Base-by-base conservation (phyloP, 495 filamentous ascomycete species). In the Penicillium desertorum region DNA sequence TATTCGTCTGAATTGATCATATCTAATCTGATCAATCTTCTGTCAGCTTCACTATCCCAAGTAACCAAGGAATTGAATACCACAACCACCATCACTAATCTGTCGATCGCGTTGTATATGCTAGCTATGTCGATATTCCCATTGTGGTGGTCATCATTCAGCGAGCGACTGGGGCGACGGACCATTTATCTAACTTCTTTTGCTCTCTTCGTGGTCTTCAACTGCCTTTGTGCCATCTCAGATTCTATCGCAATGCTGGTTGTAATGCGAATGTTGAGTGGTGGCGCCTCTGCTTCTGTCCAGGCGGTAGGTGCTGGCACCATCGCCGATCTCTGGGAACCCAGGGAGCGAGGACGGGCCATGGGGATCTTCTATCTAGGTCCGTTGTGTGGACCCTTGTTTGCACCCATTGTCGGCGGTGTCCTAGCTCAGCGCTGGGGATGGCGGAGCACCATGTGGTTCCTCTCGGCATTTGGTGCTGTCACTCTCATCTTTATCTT, bases 361-460 rank as follows among this genome's bases (percentile, higher is more conserved):
- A 96, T 98, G 91, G 87, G 91, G 2, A 83, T 90, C 22, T 98
- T 96, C 71, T 98, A 96, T 58, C 79, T 96, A 0, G 93, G 93
- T 0, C 93, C 93, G 2, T 74, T 97, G n/a, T 83, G 87, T 51
- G 93, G 92, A 0, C 93, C 93, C 0, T 74, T 96, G 10, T 74
- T 96, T 23, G 85, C 89, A 1, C 93, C 93, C 7, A 92, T 98
- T 44, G 85, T 96, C 43, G 93, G 93, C 34, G 93, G 93, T 53
- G 84, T 80, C 1, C 71, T 98, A 20, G 80, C 85, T 1, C 70
- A 91, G 51, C 73, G 69, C 4, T 88, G 87, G 68, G 85, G 87
- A 3, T 98, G 93, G 93, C 77, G 90, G 51, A 86, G 86, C 57
- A 92, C 91, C 4, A 81, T 91, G 76, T 98, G 91, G 89, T 96